Conservation (phyloP, 2,329 filamentous ascomycete genomes). For the Xenosphaeropsis pyriputrescens region DNA sequence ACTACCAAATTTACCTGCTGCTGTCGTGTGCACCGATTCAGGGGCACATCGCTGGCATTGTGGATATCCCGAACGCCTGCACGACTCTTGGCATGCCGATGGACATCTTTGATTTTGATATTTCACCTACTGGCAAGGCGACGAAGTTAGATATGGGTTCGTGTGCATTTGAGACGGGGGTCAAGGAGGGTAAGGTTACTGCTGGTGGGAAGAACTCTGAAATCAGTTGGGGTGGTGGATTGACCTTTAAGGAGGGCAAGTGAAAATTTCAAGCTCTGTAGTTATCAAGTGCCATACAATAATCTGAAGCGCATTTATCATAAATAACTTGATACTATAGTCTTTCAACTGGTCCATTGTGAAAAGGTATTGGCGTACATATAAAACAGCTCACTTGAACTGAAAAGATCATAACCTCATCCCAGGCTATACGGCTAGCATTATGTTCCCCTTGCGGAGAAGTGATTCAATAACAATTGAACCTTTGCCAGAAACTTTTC, state of each 20-base stretch:
- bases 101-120: conserved; percentile 93
- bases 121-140: conserved; percentile 46
- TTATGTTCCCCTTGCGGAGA: too few relatives aligned
- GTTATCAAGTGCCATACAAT: too few relatives aligned
- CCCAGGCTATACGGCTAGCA: too few relatives aligned
- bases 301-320: too few relatives aligned
- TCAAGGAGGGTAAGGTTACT: conserved; percentile 26
- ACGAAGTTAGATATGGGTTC: conserved; percentile 52
- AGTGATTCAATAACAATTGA: too few relatives aligned
- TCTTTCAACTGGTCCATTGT: too few relatives aligned
- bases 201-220: conserved; percentile 30
- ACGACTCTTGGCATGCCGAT: conserved; percentile 80
- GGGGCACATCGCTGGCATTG: conserved; percentile 78
- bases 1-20: conserved; percentile 74
- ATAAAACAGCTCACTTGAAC: too few relatives aligned
- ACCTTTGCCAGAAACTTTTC: too few relatives aligned
- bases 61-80: conserved; percentile 76
- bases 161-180: conserved; percentile 48
- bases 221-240: conserved; percentile 32
- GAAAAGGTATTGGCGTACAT: too few relatives aligned
- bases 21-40: conserved; percentile 77
- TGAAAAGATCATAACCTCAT: too few relatives aligned
- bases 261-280: too few relatives aligned
- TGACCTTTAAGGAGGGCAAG: conserved; percentile 26
- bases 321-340: too few relatives aligned